Evolutionary conservation across 768 basidiomycete species (phyloP).

Genomic region (Coprinopsis sp.): DNA sequence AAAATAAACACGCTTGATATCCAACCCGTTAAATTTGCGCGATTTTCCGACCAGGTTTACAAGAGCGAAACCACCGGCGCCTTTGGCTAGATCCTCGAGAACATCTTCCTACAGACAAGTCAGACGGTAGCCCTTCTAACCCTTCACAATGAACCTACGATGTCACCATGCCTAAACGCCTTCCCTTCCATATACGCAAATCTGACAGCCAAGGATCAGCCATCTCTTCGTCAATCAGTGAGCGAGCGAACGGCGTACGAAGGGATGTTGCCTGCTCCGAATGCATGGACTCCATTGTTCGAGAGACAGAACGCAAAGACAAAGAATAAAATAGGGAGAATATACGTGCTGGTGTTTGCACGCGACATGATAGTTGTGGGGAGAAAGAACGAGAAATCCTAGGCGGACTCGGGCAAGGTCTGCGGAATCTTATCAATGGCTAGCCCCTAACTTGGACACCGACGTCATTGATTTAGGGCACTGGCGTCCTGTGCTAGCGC

Average conservation of each 20-base stretch:
- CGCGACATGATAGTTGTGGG: no score
- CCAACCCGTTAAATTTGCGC: conserved; percentile 71
- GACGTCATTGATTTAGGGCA: no score
- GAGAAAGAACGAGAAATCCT: no score
- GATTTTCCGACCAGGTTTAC: conserved; percentile 54
- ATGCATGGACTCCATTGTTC: conserved; percentile 59
- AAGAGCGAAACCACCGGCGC: conserved; percentile 53
- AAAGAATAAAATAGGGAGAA: conserved; percentile 43
- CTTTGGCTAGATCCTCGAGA: conserved; percentile 56
- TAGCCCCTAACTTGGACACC: no score
- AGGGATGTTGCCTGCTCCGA: conserved; percentile 87
- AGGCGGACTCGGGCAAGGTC: no score
- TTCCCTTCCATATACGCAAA: conserved; percentile 84
- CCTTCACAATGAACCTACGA: conserved; percentile 39
- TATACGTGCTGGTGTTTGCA: no score
- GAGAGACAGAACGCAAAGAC: conserved; percentile 55
- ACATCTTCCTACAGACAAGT: conserved; percentile 55
- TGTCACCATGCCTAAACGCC: conserved; percentile 88
- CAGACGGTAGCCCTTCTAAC: conserved; percentile 8
- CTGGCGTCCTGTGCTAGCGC: no score
- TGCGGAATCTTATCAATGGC: no score
- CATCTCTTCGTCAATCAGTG: conserved; percentile 12
- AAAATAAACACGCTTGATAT: conserved; percentile 82
- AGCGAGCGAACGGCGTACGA: conserved; percentile 35
- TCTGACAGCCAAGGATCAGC: conserved; percentile 30